phyloP scores from a whole-genome alignment of 2,329 filamentous ascomycete species.

The Ophiosphaerella herpotricha region DNA sequence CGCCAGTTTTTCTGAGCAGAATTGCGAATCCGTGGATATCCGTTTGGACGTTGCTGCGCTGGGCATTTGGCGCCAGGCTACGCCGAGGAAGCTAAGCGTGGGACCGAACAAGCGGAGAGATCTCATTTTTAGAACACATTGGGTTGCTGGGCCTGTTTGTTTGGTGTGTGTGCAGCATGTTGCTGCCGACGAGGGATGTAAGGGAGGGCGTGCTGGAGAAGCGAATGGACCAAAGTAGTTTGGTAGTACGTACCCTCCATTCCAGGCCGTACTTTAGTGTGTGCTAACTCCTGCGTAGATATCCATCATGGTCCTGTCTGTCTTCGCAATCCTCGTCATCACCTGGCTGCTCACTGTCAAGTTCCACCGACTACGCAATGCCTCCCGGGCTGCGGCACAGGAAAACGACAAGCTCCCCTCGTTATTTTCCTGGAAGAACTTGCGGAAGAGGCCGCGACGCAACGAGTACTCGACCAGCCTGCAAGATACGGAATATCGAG shows the following conservation, averaged over 20 bases:
- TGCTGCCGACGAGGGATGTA: constrained; percentile 28
- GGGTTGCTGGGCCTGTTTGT: constrained; percentile 7
- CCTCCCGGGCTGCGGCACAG: constrained; percentile 13
- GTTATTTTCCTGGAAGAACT: constrained; percentile 37
- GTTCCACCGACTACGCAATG: constrained; percentile 22
- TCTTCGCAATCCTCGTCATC: constrained; percentile 39
- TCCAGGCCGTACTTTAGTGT: background rate
- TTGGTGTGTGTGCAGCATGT: constrained; percentile 25
- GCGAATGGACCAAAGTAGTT: constrained; percentile 24
- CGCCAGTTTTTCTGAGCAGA: constrained; percentile 5
- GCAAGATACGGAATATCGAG: constrained; percentile 38
- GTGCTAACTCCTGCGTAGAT: constrained; percentile 28
- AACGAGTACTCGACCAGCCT: constrained; percentile 41
- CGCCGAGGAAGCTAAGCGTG: constrained; percentile 18
- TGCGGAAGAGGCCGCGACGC: constrained; percentile 31
- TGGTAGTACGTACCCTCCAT: constrained; percentile 33
- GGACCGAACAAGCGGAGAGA: constrained; percentile 28
- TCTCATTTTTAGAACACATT: constrained; percentile 27
- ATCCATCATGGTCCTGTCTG: constrained; percentile 29
- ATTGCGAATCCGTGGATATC: constrained; percentile 4
- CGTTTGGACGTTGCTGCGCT: constrained; percentile 8
- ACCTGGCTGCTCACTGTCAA: constrained; percentile 36
- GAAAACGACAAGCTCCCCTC: constrained; percentile 35
- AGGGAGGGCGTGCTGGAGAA: constrained; percentile 27
- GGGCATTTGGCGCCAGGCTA: constrained; percentile 23